Conservation (phyloP, 371 early-diverging fungal genomes). For the Choanephora cucurbitarum region DNA sequence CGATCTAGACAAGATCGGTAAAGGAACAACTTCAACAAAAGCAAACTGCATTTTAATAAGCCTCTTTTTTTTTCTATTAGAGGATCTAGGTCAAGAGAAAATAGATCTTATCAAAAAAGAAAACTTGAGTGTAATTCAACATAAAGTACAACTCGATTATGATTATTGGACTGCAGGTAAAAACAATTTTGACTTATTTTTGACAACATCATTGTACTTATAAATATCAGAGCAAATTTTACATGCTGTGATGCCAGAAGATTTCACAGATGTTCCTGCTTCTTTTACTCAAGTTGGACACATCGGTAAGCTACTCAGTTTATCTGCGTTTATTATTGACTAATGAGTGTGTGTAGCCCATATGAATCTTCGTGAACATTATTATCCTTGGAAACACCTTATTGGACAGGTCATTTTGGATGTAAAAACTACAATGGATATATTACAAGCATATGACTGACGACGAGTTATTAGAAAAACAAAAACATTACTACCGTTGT, state of each 20-base stretch:
- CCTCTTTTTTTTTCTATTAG: constrained; percentile 12
- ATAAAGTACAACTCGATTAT: constrained; percentile 67
- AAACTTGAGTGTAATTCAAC: constrained; percentile 46
- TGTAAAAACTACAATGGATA: too few relatives aligned
- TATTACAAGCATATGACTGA: too few relatives aligned
- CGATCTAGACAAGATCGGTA: constrained; percentile 16
- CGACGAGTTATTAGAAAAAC: too few relatives aligned
- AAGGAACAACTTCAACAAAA: not conserved
- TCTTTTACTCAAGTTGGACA: constrained; percentile 96
- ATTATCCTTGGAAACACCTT: constrained; percentile 84
- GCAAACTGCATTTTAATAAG: not conserved
- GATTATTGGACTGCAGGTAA: constrained; percentile 80
- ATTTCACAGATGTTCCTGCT: constrained; percentile 75
- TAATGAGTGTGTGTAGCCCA: constrained; percentile 66
- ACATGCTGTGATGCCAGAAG: constrained; percentile 87
- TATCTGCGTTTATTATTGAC: not conserved
- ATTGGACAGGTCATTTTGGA: constrained; percentile 96
- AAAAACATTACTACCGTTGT: constrained; percentile 90
- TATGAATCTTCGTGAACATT: constrained; percentile 92
- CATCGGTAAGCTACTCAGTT: constrained; percentile 64
- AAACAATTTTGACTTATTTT: not conserved
- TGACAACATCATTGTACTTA: not conserved
- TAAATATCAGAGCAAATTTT: constrained; percentile 94
- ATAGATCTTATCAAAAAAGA: constrained; percentile 52
- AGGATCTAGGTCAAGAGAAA: constrained; percentile 49